phyloP scores from a whole-genome alignment of 108 stramenopile species.

The Pseudonitzschia multistriata region DNA sequence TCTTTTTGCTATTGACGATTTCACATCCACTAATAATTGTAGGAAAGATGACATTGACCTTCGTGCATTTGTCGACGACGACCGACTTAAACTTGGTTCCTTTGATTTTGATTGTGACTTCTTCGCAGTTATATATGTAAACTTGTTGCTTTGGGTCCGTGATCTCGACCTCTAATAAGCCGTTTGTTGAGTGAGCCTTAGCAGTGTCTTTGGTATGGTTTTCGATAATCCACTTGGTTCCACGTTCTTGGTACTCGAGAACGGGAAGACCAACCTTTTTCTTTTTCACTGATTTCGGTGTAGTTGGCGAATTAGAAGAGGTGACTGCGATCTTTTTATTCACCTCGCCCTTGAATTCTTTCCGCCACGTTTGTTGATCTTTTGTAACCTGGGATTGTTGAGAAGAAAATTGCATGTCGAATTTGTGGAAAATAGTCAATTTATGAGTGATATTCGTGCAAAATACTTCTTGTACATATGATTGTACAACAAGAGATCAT shows the following conservation, averaged over 20 bases:
- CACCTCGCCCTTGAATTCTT: slow-evolving; percentile 83
- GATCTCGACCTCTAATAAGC: slow-evolving; percentile 78
- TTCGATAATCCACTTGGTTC: slow-evolving; percentile 93
- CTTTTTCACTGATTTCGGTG: slow-evolving; percentile 38
- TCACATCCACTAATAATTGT: slow-evolving; percentile 87
- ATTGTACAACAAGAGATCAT: not conserved
- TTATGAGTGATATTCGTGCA: no score
- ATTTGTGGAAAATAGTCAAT: not conserved
- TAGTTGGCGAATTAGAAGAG: slow-evolving; percentile 18
- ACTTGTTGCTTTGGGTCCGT: slow-evolving; percentile 90
- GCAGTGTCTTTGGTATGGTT: slow-evolving; percentile 84
- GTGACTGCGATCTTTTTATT: slow-evolving; percentile 18
- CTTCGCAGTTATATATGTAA: slow-evolving; percentile 85
- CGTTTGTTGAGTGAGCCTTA: slow-evolving; percentile 31
- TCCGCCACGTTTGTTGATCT: slow-evolving; percentile 95
- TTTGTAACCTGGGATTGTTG: slow-evolving; percentile 43
- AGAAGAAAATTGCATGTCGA: not conserved
- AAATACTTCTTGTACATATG: not conserved
- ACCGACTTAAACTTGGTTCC: slow-evolving; percentile 92
- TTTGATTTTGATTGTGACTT: slow-evolving; percentile 84
- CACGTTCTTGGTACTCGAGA: slow-evolving; percentile 83
- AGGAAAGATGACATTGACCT: slow-evolving; percentile 84
- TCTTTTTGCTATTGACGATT: slow-evolving; percentile 91
- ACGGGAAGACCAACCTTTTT: slow-evolving; percentile 78
- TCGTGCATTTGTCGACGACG: slow-evolving; percentile 84